Conservation (phyloP, 2,329 filamentous ascomycete genomes). For the Exophiala xenobiotica region DNA sequence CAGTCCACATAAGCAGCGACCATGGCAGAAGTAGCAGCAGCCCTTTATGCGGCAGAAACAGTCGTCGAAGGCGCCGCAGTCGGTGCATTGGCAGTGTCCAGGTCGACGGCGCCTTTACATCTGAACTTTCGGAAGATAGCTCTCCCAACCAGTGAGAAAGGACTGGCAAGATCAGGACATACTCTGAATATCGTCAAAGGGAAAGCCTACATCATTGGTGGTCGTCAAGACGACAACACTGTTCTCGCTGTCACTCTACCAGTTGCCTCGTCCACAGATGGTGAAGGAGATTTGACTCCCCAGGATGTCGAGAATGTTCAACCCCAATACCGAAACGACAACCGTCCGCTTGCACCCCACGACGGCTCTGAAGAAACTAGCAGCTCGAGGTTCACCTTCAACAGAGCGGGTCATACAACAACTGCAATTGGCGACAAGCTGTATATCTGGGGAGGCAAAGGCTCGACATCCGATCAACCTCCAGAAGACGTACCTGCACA, state of each 20-base stretch:
- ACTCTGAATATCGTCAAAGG: slow-evolving; percentile 19
- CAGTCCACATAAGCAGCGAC: not conserved
- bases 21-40: slow-evolving; percentile 23
- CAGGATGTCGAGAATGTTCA: slow-evolving; percentile 13
- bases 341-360: slow-evolving; percentile 7
- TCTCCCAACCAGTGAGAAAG: not conserved
- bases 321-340: not conserved
- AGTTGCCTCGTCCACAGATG: slow-evolving; percentile 6
- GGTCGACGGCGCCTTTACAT: slow-evolving; percentile 17
- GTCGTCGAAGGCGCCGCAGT: slow-evolving; percentile 19
- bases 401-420: slow-evolving; percentile 9
- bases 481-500: not conserved
- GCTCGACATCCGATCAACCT: not conserved
- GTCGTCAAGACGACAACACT: slow-evolving; percentile 4
- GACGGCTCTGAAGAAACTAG: not conserved
- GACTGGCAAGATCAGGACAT: slow-evolving; percentile 5
- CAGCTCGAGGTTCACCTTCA: not conserved
- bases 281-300: slow-evolving; percentile 5
- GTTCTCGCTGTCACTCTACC: slow-evolving; percentile 15
- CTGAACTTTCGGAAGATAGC: slow-evolving; percentile 15
- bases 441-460: slow-evolving; percentile 12
- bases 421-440: slow-evolving; percentile 12
- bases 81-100: slow-evolving; percentile 16
- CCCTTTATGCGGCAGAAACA: slow-evolving; percentile 25
- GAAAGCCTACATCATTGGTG: slow-evolving; percentile 21